These are phyloP conservation scores for Uronychia setigera DNA, from an alignment of 73 alveolate genomes.

Conservation along the genomic window DNA sequence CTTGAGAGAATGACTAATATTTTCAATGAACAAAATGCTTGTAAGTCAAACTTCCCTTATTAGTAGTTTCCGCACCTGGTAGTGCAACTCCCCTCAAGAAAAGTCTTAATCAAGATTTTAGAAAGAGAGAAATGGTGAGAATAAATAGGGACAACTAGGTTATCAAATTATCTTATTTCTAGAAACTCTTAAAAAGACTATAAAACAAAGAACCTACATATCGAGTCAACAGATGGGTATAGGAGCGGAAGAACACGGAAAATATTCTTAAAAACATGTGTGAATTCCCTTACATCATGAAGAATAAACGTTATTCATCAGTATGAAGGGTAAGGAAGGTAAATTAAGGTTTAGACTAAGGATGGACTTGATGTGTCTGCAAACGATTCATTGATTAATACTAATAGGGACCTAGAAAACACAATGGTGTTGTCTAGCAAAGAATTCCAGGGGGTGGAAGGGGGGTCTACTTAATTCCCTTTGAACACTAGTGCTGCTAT, in stretches of 20 bases:
- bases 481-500: too few relatives aligned
- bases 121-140: constrained; percentile 46
- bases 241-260: constrained; percentile 15
- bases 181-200: constrained; percentile 12
- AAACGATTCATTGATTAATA: too few relatives aligned
- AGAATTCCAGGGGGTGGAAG: too few relatives aligned
- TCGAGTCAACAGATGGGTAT: constrained; percentile 6
- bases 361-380: too few relatives aligned
- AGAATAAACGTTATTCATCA: background rate
- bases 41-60: background rate
- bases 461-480: too few relatives aligned
- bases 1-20: background rate
- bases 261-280: constrained; percentile 23
- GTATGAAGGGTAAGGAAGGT: background rate
- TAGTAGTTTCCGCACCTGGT: background rate
- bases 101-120: constrained; percentile 37
- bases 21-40: background rate
- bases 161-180: background rate
- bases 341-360: background rate
- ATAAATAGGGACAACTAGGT: constrained; percentile 52
- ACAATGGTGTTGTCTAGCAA: too few relatives aligned
- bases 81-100: constrained; percentile 8
- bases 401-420: too few relatives aligned
- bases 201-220: constrained; percentile 3
- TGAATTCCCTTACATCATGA: constrained; percentile 19